Percentiles rank a stretch among this genome's conserved stretches.
These are phyloP conservation scores for Globisporangium apiculatum DNA, from an alignment of 352 stramenopile species.

Conservation along the genomic window DNA sequence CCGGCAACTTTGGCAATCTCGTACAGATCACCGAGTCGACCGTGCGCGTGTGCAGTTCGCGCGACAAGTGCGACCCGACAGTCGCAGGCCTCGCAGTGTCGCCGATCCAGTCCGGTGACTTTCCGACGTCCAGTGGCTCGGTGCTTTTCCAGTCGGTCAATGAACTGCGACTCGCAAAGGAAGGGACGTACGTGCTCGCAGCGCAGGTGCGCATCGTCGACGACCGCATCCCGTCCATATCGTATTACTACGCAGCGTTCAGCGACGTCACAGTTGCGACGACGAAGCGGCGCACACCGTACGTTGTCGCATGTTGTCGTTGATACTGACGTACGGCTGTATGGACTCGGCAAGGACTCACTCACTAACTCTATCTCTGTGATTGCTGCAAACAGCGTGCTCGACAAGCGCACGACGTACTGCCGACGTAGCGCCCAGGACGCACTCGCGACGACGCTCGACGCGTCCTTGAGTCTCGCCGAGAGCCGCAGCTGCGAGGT, in stretches of 20 bases:
- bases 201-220: constrained; percentile 40
- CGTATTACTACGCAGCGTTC: constrained; percentile 50
- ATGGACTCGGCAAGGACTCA: no score
- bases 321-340: no score
- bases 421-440: constrained; percentile 36
- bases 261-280: constrained; percentile 27
- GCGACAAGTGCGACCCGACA: constrained; percentile 28
- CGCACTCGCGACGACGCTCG: constrained; percentile 22
- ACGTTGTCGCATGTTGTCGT: neutral
- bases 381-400: constrained; percentile 12
- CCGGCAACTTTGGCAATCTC: constrained; percentile 17
- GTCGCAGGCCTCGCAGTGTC: constrained; percentile 16
- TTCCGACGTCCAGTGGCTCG: constrained; percentile 20
- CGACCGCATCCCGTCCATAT: constrained; percentile 18
- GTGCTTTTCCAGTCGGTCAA: constrained; percentile 34
- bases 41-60: constrained; percentile 28
- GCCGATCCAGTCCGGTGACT: constrained; percentile 30
- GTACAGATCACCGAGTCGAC: constrained; percentile 47
- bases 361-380: neutral
- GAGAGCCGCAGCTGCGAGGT: constrained; percentile 44
- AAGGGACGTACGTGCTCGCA: constrained; percentile 35
- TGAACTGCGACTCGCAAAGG: constrained; percentile 23
- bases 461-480: constrained; percentile 16
- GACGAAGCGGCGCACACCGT: constrained; percentile 4
- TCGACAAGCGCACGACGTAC: constrained; percentile 32